phyloP scores from a whole-genome alignment of 768 basidiomycete genomes.

The Mycena alexandri region DNA sequence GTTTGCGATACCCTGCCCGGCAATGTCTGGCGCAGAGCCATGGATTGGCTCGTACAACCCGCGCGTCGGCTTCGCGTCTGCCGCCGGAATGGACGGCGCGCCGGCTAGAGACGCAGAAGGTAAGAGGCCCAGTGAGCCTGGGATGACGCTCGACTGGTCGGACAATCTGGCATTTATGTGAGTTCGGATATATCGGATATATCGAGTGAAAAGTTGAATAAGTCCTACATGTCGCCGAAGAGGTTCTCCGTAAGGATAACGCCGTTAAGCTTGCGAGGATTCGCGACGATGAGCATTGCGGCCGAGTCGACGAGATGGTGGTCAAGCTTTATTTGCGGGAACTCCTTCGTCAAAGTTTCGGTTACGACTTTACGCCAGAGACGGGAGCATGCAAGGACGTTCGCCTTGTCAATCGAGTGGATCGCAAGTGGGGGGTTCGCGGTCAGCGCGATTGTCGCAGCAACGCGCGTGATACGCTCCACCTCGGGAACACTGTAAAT shows the following conservation, averaged over 20 bases:
- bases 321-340: slow-evolving; percentile 87
- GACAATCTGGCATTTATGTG: slow-evolving; percentile 74
- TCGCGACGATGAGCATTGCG: slow-evolving; percentile 93
- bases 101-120: slow-evolving; percentile 97
- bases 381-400: slow-evolving; percentile 94
- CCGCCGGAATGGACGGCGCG: slow-evolving; percentile 71
- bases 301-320: slow-evolving; percentile 97
- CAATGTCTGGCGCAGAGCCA: slow-evolving; percentile 95
- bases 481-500: slow-evolving; percentile 93
- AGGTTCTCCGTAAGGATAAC: slow-evolving; percentile 95
- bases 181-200: too few relatives aligned
- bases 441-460: slow-evolving; percentile 90
- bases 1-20: slow-evolving; percentile 94
- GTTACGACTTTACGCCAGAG: slow-evolving; percentile 95
- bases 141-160: slow-evolving; percentile 97
- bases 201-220: neutral
- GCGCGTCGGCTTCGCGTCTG: slow-evolving; percentile 79
- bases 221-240: slow-evolving; percentile 94
- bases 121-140: slow-evolving; percentile 94
- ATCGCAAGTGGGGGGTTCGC: slow-evolving; percentile 88
- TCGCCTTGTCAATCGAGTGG: slow-evolving; percentile 98
- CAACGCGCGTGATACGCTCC: slow-evolving; percentile 94
- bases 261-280: slow-evolving; percentile 93
- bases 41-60: slow-evolving; percentile 99
- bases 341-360: slow-evolving; percentile 86